phyloP scores from a whole-genome alignment of 2,329 filamentous ascomycete genomes.

The Aspergillus sp. region DNA sequence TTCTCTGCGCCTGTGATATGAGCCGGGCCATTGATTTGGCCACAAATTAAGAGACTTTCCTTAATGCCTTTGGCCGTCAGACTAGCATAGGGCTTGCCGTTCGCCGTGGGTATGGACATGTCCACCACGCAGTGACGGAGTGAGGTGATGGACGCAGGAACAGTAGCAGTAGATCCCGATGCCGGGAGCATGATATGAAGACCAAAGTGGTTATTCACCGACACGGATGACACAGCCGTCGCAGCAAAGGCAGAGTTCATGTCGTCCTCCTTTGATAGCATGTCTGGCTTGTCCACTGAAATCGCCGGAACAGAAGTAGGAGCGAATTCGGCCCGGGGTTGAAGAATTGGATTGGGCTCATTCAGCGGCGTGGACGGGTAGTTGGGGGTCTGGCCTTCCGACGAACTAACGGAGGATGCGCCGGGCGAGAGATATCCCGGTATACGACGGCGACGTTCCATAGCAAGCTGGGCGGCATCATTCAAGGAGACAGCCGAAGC shows the following conservation, averaged over 20 bases:
- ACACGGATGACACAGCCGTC: slow-evolving; percentile 52
- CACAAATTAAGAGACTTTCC: slow-evolving; percentile 72
- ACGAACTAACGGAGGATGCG: slow-evolving; percentile 43
- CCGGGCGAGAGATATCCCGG: slow-evolving; percentile 44
- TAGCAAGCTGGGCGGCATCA: slow-evolving; percentile 56
- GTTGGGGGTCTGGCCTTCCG: slow-evolving; percentile 34
- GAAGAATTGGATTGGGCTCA: slow-evolving; percentile 33
- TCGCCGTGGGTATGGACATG: slow-evolving; percentile 65
- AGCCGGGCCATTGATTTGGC: slow-evolving; percentile 73
- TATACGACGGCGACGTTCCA: slow-evolving; percentile 46
- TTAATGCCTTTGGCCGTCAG: slow-evolving; percentile 68
- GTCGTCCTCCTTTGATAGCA: slow-evolving; percentile 20
- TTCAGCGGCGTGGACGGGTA: slow-evolving; percentile 38
- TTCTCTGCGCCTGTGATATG: slow-evolving; percentile 76
- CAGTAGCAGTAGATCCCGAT: slow-evolving; percentile 68
- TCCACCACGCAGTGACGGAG: slow-evolving; percentile 74
- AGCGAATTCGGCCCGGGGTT: slow-evolving; percentile 35
- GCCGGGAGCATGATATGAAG: slow-evolving; percentile 75
- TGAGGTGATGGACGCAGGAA: slow-evolving; percentile 70
- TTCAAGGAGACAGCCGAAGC: slow-evolving; percentile 55
- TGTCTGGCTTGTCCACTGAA: slow-evolving; percentile 20
- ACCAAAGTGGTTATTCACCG: slow-evolving; percentile 65
- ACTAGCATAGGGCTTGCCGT: slow-evolving; percentile 67
- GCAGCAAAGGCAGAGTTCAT: slow-evolving; percentile 54
- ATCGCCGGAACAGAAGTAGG: slow-evolving; percentile 36